Evolutionary conservation across 257 asterid genomes (phyloP).

Genomic region (Rubia yunnanensis): DNA sequence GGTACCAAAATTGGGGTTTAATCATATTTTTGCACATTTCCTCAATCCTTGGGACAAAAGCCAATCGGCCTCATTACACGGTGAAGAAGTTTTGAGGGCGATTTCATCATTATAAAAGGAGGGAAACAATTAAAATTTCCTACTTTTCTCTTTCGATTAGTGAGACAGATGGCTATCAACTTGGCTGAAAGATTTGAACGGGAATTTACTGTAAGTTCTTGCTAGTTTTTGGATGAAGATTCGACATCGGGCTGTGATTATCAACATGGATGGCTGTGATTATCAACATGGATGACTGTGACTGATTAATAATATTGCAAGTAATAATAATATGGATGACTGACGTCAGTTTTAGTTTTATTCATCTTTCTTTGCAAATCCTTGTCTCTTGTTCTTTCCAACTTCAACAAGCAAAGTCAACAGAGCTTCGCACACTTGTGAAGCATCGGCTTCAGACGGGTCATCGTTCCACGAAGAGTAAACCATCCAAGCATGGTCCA

Average conservation of each 20-base stretch:
- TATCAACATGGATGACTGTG: not conserved
- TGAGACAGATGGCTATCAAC: not conserved
- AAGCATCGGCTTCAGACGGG: constrained; percentile 68
- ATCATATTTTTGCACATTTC: too few species aligned
- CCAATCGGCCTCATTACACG: too few species aligned
- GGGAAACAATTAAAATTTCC: too few species aligned
- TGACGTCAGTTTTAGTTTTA: too few species aligned
- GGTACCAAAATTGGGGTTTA: too few species aligned
- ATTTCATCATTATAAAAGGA: too few species aligned
- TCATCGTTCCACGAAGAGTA: constrained; percentile 72
- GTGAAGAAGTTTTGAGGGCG: too few species aligned
- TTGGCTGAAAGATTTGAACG: not conserved
- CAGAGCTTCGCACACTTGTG: constrained; percentile 93
- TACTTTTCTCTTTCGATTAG: not conserved
- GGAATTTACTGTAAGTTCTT: not conserved
- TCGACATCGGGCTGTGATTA: not conserved
- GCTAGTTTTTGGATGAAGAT: not conserved
- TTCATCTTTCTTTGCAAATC: constrained; percentile 38
- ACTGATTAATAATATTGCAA: not conserved
- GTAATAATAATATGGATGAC: too few species aligned
- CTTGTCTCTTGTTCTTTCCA: constrained; percentile 44
- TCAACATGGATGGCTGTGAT: not conserved
- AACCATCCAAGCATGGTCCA: constrained; percentile 99
- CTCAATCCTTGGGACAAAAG: too few species aligned
- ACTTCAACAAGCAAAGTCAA: constrained; percentile 67